phyloP scores from a whole-genome alignment of 495 filamentous ascomycete genomes.

The Cladorrhinum samala region DNA sequence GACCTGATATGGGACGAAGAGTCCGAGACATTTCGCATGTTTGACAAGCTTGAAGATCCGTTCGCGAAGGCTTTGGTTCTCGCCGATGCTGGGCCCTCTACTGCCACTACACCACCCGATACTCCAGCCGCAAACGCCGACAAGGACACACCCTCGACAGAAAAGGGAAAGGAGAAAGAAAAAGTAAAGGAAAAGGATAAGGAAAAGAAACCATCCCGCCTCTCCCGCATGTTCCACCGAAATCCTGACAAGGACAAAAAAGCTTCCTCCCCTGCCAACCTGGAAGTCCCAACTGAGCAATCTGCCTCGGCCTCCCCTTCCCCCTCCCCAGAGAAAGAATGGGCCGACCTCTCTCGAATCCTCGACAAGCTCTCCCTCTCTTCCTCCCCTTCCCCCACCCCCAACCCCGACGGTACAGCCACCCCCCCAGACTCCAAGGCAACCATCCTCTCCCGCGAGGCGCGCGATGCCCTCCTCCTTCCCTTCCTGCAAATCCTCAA shows the following conservation, averaged over 20 bases:
- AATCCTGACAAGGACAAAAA: conserved; percentile 14
- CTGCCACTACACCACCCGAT: background rate
- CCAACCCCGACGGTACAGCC: too few species aligned
- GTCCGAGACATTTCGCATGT: conserved; percentile 26
- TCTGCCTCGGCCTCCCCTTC: too few species aligned
- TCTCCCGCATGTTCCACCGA: conserved; percentile 23
- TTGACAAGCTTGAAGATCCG: background rate
- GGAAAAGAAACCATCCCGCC: conserved; percentile 18
- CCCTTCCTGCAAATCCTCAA: conserved; percentile 86
- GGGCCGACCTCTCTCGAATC: conserved; percentile 66
- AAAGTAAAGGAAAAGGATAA: conserved; percentile 2
- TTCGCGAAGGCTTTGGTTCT: background rate
- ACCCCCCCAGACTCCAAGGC: conserved; percentile 47
- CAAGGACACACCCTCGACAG: conserved; percentile 1
- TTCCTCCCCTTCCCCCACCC: background rate
- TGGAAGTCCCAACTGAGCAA: conserved; percentile 25
- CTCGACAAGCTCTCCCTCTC: conserved; percentile 58
- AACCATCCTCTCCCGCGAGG: conserved; percentile 72
- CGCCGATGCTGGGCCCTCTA: conserved; percentile 4
- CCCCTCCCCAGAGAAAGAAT: conserved; percentile 43
- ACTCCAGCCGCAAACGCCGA: background rate
- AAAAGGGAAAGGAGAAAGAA: conserved; percentile 11
- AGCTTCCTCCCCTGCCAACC: conserved; percentile 6
- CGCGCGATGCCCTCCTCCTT: conserved; percentile 56
- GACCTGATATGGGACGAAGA: conserved; percentile 32